Percentiles rank a stretch among this genome's conserved stretches.
These are phyloP conservation scores for Thyridium curvatum DNA, from an alignment of 2,329 filamentous ascomycete species.

Conservation along the genomic window DNA sequence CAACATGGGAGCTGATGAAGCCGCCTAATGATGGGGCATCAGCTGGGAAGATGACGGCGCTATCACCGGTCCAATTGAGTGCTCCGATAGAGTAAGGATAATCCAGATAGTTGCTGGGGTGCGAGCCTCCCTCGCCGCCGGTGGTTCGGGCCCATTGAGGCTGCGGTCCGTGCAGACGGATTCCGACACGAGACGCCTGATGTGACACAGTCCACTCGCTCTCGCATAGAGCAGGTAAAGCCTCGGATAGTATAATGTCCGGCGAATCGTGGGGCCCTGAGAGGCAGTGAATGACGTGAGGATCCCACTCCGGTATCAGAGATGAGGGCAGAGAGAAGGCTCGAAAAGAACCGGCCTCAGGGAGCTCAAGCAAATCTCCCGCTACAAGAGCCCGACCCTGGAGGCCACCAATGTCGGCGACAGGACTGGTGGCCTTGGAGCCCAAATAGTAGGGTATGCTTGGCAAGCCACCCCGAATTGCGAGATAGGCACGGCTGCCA, in stretches of 20 bases:
- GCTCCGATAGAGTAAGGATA: constrained; percentile 12
- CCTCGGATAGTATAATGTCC: constrained; percentile 17
- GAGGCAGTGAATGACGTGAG: constrained; percentile 9
- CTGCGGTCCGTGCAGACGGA: constrained; percentile 3
- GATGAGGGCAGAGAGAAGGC: too few species aligned
- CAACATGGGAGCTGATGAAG: constrained; percentile 18
- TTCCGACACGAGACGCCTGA: constrained; percentile 3
- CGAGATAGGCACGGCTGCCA: constrained; percentile 43
- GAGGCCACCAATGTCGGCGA: constrained; percentile 49
- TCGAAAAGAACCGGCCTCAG: constrained; percentile 13
- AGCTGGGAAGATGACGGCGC: constrained; percentile 22
- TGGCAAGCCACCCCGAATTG: constrained; percentile 32
- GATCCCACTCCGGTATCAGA: too few species aligned
- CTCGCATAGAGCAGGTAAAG: not conserved
- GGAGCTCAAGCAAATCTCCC: constrained; percentile 44
- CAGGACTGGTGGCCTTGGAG: constrained; percentile 48
- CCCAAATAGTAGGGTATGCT: constrained; percentile 49
- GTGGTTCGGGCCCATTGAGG: constrained; percentile 2
- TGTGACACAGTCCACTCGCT: constrained; percentile 3
- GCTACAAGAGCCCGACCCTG: constrained; percentile 48
- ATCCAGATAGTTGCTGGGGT: constrained; percentile 5
- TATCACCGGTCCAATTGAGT: constrained; percentile 27
- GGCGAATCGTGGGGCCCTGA: constrained; percentile 22
- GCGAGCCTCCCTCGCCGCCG: constrained; percentile 6
- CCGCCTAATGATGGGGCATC: constrained; percentile 26